Evolutionary conservation across 139 green algal genomes (phyloP).

Genomic region (Zygnema cylindricum): DNA sequence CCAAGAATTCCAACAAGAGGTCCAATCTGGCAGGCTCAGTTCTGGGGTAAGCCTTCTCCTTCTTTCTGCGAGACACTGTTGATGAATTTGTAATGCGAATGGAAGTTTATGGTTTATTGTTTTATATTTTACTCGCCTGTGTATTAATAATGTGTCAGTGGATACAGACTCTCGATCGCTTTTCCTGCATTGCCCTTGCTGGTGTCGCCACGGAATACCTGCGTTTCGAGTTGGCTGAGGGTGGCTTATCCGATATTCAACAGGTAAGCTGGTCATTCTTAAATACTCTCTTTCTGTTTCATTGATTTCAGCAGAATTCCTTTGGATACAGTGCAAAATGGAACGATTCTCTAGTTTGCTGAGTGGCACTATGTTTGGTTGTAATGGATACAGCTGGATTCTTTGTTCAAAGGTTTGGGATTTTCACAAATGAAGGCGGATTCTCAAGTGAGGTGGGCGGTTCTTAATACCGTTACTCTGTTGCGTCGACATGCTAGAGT

Average conservation of each 20-base stretch:
- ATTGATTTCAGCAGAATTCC: not conserved
- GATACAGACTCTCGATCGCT: constrained; percentile 74
- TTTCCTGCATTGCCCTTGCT: constrained; percentile 86
- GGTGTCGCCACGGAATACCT: constrained; percentile 88
- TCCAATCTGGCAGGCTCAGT: constrained; percentile 17
- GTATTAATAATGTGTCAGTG: not conserved
- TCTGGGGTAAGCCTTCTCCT: constrained; percentile 9
- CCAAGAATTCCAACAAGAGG: constrained; percentile 82
- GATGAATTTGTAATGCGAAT: too few species aligned
- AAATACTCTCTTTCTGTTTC: not conserved
- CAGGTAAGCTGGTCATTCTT: too few species aligned
- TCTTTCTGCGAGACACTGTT: not conserved
- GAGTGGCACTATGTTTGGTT: too few species aligned
- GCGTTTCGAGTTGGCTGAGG: constrained; percentile 84
- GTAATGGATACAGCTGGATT: constrained; percentile 80
- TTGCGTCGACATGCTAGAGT: constrained; percentile 76
- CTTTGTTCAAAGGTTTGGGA: constrained; percentile 72
- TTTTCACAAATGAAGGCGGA: constrained; percentile 92
- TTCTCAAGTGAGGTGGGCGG: constrained; percentile 86
- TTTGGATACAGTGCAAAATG: too few species aligned
- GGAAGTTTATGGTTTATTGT: not conserved
- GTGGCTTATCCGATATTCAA: constrained; percentile 85
- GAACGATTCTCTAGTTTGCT: too few species aligned
- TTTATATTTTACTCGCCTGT: not conserved
- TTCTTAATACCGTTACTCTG: constrained; percentile 85